phyloP scores from a whole-genome alignment of 257 asterid genomes.

The Solanum commersonii region DNA sequence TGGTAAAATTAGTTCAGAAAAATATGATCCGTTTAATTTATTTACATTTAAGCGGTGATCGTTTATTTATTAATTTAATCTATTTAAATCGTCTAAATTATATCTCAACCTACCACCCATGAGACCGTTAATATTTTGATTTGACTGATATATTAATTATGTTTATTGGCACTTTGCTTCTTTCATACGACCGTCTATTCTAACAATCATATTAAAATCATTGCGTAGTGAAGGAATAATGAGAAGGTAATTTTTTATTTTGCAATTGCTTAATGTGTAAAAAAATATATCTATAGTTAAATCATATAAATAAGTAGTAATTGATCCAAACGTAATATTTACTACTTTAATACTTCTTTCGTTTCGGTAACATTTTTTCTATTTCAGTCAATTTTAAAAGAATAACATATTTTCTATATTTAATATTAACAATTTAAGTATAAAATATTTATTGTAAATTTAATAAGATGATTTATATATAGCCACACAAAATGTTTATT shows the following conservation, averaged over 20 bases:
- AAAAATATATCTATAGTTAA: too few species aligned
- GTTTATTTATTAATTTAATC: background rate
- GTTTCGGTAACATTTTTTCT: background rate
- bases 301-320: background rate
- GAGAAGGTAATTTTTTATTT: background rate
- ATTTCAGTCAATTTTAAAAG: background rate
- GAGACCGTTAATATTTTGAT: too few species aligned
- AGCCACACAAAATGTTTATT: too few species aligned
- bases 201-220: too few species aligned
- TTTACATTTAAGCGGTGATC: background rate
- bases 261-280: background rate
- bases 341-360: background rate
- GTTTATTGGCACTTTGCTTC: background rate
- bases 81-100: background rate
- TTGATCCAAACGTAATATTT: background rate
- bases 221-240: background rate
- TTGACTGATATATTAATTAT: background rate
- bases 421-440: too few species aligned
- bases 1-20: background rate
- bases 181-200: background rate
- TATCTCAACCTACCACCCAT: accelerated
- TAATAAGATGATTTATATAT: too few species aligned
- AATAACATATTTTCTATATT: background rate
- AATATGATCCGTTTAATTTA: accelerated
- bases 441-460: too few species aligned